A percentile compares a stretch with the other conserved stretches of the same genome.
Evolutionary conservation across 257 asterid species (phyloP).

Genomic region (Solanum clarkiae): DNA sequence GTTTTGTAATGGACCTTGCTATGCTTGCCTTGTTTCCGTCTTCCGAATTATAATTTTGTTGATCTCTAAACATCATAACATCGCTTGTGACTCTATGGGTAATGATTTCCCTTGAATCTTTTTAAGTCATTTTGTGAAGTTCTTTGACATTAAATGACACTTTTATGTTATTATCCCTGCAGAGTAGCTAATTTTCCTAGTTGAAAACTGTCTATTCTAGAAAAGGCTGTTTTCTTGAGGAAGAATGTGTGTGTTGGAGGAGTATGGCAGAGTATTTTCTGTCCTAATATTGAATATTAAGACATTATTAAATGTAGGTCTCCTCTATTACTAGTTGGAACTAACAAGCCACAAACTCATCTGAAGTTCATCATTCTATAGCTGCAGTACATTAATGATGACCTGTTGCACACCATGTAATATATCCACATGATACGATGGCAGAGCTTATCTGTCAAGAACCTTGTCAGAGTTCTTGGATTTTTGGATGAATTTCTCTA

Average conservation of each 20-base stretch:
- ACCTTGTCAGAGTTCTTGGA: neutral
- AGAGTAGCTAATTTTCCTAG: neutral
- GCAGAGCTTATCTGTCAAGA: neutral
- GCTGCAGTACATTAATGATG: neutral
- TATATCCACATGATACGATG: neutral
- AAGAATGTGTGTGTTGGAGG: neutral
- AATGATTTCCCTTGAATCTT: neutral
- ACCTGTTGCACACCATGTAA: neutral
- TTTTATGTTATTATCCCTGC: neutral
- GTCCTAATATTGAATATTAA: neutral
- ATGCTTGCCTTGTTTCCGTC: neutral
- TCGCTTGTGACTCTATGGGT: neutral
- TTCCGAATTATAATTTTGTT: neutral
- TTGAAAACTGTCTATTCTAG: neutral
- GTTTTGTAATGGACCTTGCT: neutral
- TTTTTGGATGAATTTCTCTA: neutral
- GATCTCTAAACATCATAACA: neutral
- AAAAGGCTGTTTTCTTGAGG: neutral
- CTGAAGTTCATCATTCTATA: neutral
- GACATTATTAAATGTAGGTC: neutral
- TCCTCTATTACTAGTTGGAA: neutral
- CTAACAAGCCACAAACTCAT: neutral
- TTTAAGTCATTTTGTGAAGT: neutral
- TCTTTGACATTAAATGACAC: neutral
- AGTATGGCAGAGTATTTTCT: neutral